A percentile compares a stretch with the other conserved stretches of the same genome.
Evolutionary conservation across 2,329 filamentous ascomycete genomes (phyloP).

Genomic region (Didymella sp.): DNA sequence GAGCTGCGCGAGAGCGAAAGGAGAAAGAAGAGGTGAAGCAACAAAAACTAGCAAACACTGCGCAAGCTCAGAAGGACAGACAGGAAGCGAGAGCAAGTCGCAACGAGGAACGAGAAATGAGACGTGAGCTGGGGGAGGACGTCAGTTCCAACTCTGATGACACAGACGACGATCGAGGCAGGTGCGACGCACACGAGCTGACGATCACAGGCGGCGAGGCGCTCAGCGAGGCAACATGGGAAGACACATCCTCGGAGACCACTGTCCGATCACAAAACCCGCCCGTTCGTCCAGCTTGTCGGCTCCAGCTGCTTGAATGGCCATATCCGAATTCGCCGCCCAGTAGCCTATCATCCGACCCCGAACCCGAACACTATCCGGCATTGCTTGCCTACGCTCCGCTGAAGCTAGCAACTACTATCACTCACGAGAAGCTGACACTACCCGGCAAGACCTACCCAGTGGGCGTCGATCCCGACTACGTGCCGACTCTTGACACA

Average conservation of each 20-base stretch:
- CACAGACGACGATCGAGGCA: constrained; percentile 8
- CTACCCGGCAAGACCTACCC: constrained; percentile 35
- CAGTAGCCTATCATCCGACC: background rate
- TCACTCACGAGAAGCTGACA: constrained; percentile 30
- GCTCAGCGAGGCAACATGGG: constrained; percentile 31
- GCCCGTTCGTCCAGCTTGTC: constrained; percentile 22
- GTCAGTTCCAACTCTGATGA: constrained; percentile 26
- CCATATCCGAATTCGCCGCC: constrained; percentile 25
- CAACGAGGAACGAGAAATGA: constrained; percentile 17
- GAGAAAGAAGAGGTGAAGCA: constrained; percentile 19
- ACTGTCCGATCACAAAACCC: background rate
- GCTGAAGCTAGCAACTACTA: constrained; percentile 34
- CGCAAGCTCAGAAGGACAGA: constrained; percentile 10
- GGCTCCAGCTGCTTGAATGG: constrained; percentile 41
- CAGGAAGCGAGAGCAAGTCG: constrained; percentile 14
- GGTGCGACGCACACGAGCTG: constrained; percentile 4
- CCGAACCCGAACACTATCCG: constrained; percentile 14
- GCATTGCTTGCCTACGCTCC: constrained; percentile 31
- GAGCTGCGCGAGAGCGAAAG: constrained; percentile 20
- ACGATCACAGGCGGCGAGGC: constrained; percentile 19
- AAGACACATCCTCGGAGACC: constrained; percentile 28
- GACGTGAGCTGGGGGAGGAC: constrained; percentile 22
- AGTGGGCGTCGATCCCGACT: constrained; percentile 26
- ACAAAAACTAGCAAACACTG: constrained; percentile 10
- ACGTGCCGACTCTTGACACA: constrained; percentile 30